Conservation (phyloP, 495 filamentous ascomycete genomes). For the Neurospora sublineolata region DNA sequence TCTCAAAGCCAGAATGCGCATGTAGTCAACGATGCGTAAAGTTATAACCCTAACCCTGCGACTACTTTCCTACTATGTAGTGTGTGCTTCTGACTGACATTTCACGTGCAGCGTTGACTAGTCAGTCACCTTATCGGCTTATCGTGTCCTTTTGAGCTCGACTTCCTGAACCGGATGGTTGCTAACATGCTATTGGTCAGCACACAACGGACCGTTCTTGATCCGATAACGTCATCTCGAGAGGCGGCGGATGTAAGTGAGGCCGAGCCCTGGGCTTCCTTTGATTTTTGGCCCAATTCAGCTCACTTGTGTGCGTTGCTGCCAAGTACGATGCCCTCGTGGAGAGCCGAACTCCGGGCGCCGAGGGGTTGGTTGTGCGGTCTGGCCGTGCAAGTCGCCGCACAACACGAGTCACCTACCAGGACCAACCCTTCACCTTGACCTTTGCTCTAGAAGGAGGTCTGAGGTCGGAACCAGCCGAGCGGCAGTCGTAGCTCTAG, state of each 20-base stretch:
- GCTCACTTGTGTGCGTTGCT: not conserved
- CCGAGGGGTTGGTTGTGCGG: not conserved
- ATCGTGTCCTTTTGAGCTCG: not conserved
- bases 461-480: not conserved
- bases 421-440: not conserved
- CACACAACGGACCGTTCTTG: not conserved
- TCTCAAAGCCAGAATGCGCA: not conserved
- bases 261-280: not conserved
- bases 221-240: not conserved
- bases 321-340: not conserved
- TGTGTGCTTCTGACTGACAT: not conserved
- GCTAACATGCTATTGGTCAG: not conserved
- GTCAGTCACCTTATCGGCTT: not conserved
- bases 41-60: not conserved
- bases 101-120: not conserved
- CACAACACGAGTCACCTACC: not conserved
- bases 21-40: not conserved
- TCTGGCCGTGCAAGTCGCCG: not conserved
- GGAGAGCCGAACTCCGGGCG: not conserved
- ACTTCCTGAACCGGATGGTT: not conserved
- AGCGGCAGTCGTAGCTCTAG: not conserved
- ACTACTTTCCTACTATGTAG: not conserved
- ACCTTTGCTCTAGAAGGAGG: not conserved
- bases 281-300: not conserved
- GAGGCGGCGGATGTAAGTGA: not conserved